Evolutionary conservation across 495 filamentous ascomycete species (phyloP).

Genomic region (Neurospora sp.): DNA sequence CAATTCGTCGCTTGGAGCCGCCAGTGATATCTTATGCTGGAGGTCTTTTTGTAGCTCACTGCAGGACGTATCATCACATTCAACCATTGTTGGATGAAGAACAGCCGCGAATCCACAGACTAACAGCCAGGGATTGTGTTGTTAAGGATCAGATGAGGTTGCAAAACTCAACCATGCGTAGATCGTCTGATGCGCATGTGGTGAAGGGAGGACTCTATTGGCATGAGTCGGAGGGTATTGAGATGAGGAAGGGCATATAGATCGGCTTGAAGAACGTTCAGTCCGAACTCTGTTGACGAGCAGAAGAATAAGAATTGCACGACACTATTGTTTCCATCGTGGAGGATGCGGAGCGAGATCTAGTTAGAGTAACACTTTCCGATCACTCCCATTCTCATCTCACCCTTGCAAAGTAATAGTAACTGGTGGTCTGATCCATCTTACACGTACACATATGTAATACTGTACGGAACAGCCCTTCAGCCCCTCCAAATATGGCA

Average conservation of each 20-base stretch:
- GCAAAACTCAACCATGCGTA: background rate
- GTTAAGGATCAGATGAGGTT: background rate
- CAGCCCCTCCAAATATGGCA: background rate
- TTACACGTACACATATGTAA: background rate
- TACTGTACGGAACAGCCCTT: background rate
- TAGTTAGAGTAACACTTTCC: background rate
- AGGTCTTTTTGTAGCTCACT: background rate
- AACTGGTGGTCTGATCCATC: background rate
- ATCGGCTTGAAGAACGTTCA: background rate
- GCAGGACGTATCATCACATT: background rate
- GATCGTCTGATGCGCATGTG: constrained; percentile 1
- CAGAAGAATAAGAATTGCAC: background rate
- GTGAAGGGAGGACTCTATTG: background rate
- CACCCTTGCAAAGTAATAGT: background rate
- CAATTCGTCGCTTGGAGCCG: background rate
- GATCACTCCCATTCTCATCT: background rate
- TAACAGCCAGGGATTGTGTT: background rate
- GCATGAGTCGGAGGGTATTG: background rate
- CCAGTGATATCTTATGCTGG: background rate
- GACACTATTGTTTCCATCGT: background rate
- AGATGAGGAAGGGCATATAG: background rate
- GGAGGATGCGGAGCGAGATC: background rate
- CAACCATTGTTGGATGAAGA: background rate
- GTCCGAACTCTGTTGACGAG: background rate
- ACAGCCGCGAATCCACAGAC: background rate